Evolutionary conservation across 225 moss, liverwort and hornwort genomes (phyloP).

Genomic region (Pseudisothecium myosuroides): DNA sequence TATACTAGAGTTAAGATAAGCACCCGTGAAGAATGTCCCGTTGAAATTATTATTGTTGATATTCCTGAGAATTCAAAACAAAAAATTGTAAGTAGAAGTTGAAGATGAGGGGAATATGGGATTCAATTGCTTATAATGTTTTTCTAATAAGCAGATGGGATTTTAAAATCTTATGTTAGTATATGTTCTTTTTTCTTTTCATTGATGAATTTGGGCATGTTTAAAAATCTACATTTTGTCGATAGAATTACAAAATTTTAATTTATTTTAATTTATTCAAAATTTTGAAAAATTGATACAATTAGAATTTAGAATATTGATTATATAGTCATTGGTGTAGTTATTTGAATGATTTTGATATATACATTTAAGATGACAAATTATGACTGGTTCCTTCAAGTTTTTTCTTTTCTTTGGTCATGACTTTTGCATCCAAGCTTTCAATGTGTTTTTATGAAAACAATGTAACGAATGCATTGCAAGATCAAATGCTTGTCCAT

Average conservation of each 20-base stretch:
- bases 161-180: not conserved
- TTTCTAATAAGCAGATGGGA: not conserved
- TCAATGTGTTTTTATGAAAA: too few species aligned
- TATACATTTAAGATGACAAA: not conserved
- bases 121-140: not conserved
- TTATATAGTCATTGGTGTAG: too few species aligned
- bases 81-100: not conserved
- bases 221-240: not conserved
- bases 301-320: not conserved
- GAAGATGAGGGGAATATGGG: not conserved
- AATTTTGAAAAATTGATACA: not conserved
- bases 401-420: too few species aligned
- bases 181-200: not conserved
- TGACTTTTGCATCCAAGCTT: too few species aligned
- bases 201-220: not conserved
- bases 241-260: not conserved
- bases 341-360: not conserved
- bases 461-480: not conserved
- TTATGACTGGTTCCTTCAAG: not conserved
- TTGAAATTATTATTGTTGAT: not conserved
- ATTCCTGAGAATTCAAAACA: not conserved
- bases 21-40: not conserved
- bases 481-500: not conserved
- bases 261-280: not conserved
- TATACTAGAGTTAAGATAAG: not conserved